These are phyloP conservation scores for Paraphaeosphaeria sporulosa DNA, from an alignment of 2,329 filamentous ascomycete species.

Conservation along the genomic window DNA sequence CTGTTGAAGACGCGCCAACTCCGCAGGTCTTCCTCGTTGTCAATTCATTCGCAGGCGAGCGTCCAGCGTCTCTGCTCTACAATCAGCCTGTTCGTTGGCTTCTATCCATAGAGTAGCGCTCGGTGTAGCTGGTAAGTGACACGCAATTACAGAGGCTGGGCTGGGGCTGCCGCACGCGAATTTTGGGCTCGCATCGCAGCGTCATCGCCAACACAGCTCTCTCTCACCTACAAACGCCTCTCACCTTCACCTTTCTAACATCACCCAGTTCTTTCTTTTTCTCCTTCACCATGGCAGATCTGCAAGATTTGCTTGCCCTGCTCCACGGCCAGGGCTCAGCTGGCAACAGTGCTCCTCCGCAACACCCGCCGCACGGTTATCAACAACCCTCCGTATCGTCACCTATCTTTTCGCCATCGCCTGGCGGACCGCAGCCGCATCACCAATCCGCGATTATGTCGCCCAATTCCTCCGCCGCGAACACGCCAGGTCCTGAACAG, in stretches of 20 bases:
- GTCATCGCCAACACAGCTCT: slow-evolving; percentile 20
- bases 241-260: slow-evolving; percentile 16
- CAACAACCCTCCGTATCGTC: slow-evolving; percentile 66
- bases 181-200: slow-evolving; percentile 19
- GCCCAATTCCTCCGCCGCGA: slow-evolving; percentile 59
- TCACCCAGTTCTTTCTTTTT: slow-evolving; percentile 28
- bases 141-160: slow-evolving; percentile 18
- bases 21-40: slow-evolving; percentile 3
- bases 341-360: slow-evolving; percentile 31
- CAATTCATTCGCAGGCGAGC: slow-evolving; percentile 15
- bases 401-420: slow-evolving; percentile 64
- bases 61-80: slow-evolving; percentile 16
- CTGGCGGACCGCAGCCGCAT: slow-evolving; percentile 61
- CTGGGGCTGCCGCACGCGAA: slow-evolving; percentile 17
- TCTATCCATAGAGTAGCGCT: slow-evolving; percentile 8
- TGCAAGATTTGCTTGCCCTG: slow-evolving; percentile 54
- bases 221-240: slow-evolving; percentile 10
- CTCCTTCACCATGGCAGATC: slow-evolving; percentile 49
- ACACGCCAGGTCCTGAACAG: slow-evolving; percentile 51
- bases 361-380: slow-evolving; percentile 48
- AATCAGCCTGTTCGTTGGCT: slow-evolving; percentile 8
- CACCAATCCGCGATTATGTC: slow-evolving; percentile 67
- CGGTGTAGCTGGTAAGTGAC: slow-evolving; percentile 7
- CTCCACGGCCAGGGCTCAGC: slow-evolving; percentile 46
- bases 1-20: slow-evolving; percentile 17